Conservation (phyloP, 108 stramenopile species). For the Cyclostephanos tholiformis region DNA sequence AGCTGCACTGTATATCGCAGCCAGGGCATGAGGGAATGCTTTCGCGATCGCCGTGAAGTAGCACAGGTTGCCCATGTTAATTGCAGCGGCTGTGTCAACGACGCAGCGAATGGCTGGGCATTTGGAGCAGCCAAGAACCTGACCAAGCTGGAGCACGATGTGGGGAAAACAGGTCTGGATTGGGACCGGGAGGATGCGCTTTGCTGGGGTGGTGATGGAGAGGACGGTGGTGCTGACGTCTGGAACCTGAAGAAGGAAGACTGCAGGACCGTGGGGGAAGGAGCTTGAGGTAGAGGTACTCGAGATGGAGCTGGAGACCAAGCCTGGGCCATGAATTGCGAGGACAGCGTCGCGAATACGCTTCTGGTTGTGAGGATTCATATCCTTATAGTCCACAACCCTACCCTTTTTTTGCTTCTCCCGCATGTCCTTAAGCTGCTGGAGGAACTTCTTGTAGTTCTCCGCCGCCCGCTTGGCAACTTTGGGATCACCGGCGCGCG, state of each 20-base stretch:
- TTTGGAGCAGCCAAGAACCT: neutral
- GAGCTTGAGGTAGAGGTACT: too few species aligned
- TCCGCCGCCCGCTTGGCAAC: too few species aligned
- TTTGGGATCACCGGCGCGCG: too few species aligned
- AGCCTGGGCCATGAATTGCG: too few species aligned
- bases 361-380: neutral
- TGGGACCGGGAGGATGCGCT: neutral
- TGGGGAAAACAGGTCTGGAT: neutral
- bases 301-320: too few species aligned
- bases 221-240: too few species aligned
- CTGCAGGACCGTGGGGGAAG: neutral
- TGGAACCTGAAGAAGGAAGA: neutral
- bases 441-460: too few species aligned
- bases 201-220: neutral
- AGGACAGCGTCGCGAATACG: too few species aligned
- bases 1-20: neutral
- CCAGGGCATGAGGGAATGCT: conserved; percentile 4
- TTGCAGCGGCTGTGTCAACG: conserved; percentile 3
- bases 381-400: neutral
- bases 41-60: neutral
- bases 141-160: neutral
- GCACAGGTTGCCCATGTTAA: neutral
- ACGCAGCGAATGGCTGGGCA: neutral
- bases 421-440: neutral
- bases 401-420: neutral